These are phyloP conservation scores for Saussurea involucrata DNA, from an alignment of 129 eudicot genomes.

Conservation along the genomic window DNA sequence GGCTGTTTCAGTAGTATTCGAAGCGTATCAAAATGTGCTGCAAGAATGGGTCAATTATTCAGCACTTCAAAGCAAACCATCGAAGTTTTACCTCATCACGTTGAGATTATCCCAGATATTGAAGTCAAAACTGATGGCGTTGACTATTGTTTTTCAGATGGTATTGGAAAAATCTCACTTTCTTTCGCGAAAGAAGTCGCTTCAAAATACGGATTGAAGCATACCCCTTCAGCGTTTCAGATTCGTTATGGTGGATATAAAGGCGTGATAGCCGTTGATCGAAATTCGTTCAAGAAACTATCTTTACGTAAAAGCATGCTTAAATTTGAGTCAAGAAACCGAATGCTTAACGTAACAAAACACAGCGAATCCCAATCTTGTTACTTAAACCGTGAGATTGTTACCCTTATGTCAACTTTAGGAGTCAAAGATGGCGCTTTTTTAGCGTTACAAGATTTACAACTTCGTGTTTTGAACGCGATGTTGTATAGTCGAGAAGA, in stretches of 20 bases:
- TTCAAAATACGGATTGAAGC: slow-evolving; percentile 50
- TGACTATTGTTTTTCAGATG: slow-evolving; percentile 86
- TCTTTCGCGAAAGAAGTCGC: slow-evolving; percentile 78
- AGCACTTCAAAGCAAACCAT: slow-evolving; percentile 80
- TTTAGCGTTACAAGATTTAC: slow-evolving; percentile 51
- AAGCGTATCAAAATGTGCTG: slow-evolving; percentile 90
- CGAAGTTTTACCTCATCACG: slow-evolving; percentile 54
- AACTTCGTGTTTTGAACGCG: slow-evolving; percentile 41
- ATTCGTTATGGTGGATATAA: slow-evolving; percentile 94
- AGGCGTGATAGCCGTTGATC: slow-evolving; percentile 86
- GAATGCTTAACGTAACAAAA: slow-evolving; percentile 83
- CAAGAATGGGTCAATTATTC: slow-evolving; percentile 94
- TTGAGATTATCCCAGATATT: slow-evolving; percentile 75
- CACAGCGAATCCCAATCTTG: slow-evolving; percentile 81
- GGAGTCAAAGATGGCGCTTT: slow-evolving; percentile 64
- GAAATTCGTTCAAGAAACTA: slow-evolving; percentile 63
- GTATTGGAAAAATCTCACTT: slow-evolving; percentile 90
- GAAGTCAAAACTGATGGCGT: slow-evolving; percentile 75
- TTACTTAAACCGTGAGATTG: slow-evolving; percentile 84
- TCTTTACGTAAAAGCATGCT: slow-evolving; percentile 82
- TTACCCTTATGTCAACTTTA: slow-evolving; percentile 72
- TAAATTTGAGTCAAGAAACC: slow-evolving; percentile 75
- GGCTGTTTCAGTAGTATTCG: slow-evolving; percentile 84
- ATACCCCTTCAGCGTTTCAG: slow-evolving; percentile 88
- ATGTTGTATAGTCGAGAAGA: slow-evolving; percentile 61